A percentile compares a stretch with the other conserved stretches of the same genome.
These are phyloP conservation scores for Microdochium bolleyi DNA, from an alignment of 2,329 filamentous ascomycete genomes.

Conservation along the genomic window DNA sequence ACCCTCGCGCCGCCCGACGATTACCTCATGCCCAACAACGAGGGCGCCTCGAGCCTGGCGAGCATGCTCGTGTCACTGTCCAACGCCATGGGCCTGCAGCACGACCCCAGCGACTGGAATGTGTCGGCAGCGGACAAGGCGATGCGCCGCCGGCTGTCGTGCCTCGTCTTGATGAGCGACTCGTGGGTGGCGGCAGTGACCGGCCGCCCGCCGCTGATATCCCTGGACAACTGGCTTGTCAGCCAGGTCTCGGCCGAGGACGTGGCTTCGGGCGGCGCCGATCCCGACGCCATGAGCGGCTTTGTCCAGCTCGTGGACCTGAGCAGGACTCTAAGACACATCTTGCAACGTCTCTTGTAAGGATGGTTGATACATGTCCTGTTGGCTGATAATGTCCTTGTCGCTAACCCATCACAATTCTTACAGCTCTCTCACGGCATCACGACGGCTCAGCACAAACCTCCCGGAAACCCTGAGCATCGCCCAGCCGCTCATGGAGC, in stretches of 20 bases:
- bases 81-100: background rate
- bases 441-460: background rate
- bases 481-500: background rate
- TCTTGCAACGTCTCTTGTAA: background rate
- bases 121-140: background rate
- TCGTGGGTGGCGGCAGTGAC: background rate
- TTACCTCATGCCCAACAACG: background rate
- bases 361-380: background rate
- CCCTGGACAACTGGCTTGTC: background rate
- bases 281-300: background rate
- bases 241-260: background rate
- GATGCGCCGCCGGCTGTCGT: background rate
- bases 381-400: background rate
- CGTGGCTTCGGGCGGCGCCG: background rate
- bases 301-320: background rate
- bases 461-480: background rate
- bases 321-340: background rate
- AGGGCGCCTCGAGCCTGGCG: background rate
- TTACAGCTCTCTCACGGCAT: background rate
- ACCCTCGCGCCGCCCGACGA: background rate
- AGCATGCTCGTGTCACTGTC: background rate
- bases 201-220: background rate
- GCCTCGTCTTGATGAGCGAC: background rate
- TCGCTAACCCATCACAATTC: too few relatives aligned
- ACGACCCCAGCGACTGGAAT: background rate